Evolutionary conservation across 2,329 filamentous ascomycete genomes (phyloP), one percentile per base, ranked within the genome.

Genomic region (Rhexocercosporidium sp.): DNA sequence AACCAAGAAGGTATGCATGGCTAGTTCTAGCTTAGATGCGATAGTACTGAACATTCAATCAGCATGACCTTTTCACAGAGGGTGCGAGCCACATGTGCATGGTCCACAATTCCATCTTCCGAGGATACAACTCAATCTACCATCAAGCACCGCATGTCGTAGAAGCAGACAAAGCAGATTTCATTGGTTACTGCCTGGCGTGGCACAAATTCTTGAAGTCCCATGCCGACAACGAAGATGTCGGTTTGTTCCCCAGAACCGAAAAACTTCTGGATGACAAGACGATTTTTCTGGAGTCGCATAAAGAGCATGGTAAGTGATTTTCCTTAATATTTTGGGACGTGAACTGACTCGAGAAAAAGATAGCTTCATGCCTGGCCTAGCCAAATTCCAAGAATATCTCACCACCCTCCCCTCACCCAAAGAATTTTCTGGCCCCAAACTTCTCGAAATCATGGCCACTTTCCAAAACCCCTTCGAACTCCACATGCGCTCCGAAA

Each of bases 91-190:
- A 89, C 76, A 89, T 62, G 87, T 82, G 83, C 7, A 77, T 89
- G 64, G 79, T 89, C 59, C 87, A 90, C 80, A 90, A 90, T 73
- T 80, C 84, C 67, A 85, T 90, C 72, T 83, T 89, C 70, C 85
- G 88, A 56, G 86, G 86, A 62, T 87, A 86, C 80, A 90, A 90
- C 77, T 84, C 82, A 71, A 88, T 90, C 74, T 88, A 86, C 75
- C 81, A 84, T 41, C 88, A 90, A 75, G 86, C 85, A 1, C 81
- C 82, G 22, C 79, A 84, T 72, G 77, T 89, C 49, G 75, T 80
- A 11, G 80, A 82, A 2, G 75, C 76, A 20, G 85, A 89, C 75
- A 83, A 84, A 75, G 76, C 78, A 56, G 83, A 85, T 73, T 90
- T 90, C 71, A 78, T 89, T 66, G 82, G 82, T 20, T 90, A 90